These are phyloP conservation scores for Rhodotorula sp. DNA, from an alignment of 1,284 basidiomycete species.

Conservation along the genomic window DNA sequence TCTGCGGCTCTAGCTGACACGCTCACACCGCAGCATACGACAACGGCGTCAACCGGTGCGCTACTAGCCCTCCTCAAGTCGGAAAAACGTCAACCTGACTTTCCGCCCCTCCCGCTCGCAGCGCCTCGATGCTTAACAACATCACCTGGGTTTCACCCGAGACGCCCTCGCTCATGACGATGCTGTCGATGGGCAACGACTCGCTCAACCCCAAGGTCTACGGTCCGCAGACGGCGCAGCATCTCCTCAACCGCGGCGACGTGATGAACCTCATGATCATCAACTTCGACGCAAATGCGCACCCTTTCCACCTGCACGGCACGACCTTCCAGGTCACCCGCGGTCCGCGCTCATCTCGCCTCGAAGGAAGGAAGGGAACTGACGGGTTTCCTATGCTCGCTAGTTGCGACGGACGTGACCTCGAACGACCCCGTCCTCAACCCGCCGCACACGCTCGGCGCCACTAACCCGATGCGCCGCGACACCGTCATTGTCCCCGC, in stretches of 20 bases:
- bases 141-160: conserved; percentile 55
- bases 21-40: conserved; percentile 33
- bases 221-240: conserved; percentile 67
- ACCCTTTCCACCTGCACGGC: conserved; percentile 70
- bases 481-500: conserved; percentile 63
- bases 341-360: not conserved
- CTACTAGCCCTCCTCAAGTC: no score
- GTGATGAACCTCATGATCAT: conserved; percentile 79
- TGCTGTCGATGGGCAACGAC: conserved; percentile 71
- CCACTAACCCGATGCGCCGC: conserved; percentile 79
- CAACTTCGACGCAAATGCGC: conserved; percentile 62
- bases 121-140: conserved; percentile 52
- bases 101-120: conserved; percentile 18
- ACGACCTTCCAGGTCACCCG: conserved; percentile 66
- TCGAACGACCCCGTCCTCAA: conserved; percentile 76
- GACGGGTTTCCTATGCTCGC: conserved; percentile 47
- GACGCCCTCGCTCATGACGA: conserved; percentile 74
- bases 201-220: conserved; percentile 71
- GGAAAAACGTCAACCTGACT: not conserved
- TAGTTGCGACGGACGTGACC: conserved; percentile 68
- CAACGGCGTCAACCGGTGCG: conserved; percentile 69
- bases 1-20: not conserved
- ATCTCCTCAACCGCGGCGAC: conserved; percentile 69
- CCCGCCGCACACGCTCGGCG: conserved; percentile 72
- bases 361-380: not conserved